A percentile compares a stretch with the other conserved stretches of the same genome.
phyloP scores from a whole-genome alignment of 352 stramenopile species.

The Blastocystis sp. region DNA sequence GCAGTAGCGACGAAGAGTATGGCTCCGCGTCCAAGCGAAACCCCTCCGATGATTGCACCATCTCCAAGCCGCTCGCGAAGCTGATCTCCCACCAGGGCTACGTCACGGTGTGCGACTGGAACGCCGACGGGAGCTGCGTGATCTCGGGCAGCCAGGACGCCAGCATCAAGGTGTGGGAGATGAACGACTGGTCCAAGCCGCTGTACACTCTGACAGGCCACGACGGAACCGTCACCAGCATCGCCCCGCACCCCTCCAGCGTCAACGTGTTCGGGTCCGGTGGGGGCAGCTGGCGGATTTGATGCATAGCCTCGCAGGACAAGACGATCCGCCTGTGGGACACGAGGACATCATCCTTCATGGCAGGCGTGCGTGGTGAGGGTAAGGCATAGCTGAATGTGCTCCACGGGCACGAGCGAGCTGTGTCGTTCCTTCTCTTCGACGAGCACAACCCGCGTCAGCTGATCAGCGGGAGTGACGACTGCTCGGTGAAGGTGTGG shows the following conservation, averaged over 20 bases:
- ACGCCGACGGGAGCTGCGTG: conserved; percentile 18
- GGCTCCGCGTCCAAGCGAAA: background rate
- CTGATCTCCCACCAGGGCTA: conserved; percentile 55
- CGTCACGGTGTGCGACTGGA: conserved; percentile 33
- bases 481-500: conserved; percentile 68
- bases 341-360: conserved; percentile 54
- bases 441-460: conserved; percentile 29
- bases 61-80: conserved; percentile 43
- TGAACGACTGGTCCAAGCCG: conserved; percentile 37
- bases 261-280: conserved; percentile 48
- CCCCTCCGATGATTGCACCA: background rate
- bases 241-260: conserved; percentile 28
- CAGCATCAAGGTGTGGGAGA: conserved; percentile 61
- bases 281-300: background rate
- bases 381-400: conserved; percentile 39
- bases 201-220: conserved; percentile 56
- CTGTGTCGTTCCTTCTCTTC: conserved; percentile 57
- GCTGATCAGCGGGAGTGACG: conserved; percentile 65
- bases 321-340: conserved; percentile 69
- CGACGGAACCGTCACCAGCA: conserved; percentile 54
- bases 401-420: conserved; percentile 57
- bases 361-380: background rate
- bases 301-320: conserved; percentile 56
- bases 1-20: conserved; percentile 16
- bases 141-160: conserved; percentile 50